These are phyloP conservation scores for Monosporascus ibericus DNA, from an alignment of 2,329 filamentous ascomycete genomes.

Conservation along the genomic window DNA sequence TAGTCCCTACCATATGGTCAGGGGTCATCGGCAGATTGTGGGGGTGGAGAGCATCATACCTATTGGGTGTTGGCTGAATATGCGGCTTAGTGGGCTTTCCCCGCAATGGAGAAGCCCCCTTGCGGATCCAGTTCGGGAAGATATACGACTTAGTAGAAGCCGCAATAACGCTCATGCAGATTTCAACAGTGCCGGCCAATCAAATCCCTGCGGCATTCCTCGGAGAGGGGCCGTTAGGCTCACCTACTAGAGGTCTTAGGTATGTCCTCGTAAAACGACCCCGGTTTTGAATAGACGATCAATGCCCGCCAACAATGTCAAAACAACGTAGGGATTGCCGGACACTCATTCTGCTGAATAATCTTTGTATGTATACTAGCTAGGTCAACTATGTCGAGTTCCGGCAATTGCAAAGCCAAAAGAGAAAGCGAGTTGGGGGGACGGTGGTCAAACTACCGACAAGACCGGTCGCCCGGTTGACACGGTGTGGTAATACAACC, in stretches of 20 bases:
- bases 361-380: too few relatives aligned
- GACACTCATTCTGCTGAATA: too few relatives aligned
- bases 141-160: background rate
- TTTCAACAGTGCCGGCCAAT: background rate
- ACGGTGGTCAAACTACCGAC: background rate
- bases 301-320: background rate
- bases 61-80: background rate
- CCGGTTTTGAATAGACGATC: background rate
- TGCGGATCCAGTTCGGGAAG: background rate
- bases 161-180: background rate
- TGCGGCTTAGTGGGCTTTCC: background rate
- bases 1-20: background rate
- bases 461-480: background rate
- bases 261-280: background rate
- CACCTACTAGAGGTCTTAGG: background rate
- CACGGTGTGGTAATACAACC: background rate
- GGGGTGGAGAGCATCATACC: background rate
- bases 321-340: too few relatives aligned
- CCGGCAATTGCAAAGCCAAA: too few relatives aligned
- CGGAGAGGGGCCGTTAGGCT: background rate
- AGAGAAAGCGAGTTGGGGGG: too few relatives aligned
- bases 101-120: background rate
- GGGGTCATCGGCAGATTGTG: background rate
- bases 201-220: background rate
- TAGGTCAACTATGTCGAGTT: too few relatives aligned